These are phyloP conservation scores for Phytophthora hibernalis DNA, from an alignment of 352 stramenopile species.

Conservation along the genomic window DNA sequence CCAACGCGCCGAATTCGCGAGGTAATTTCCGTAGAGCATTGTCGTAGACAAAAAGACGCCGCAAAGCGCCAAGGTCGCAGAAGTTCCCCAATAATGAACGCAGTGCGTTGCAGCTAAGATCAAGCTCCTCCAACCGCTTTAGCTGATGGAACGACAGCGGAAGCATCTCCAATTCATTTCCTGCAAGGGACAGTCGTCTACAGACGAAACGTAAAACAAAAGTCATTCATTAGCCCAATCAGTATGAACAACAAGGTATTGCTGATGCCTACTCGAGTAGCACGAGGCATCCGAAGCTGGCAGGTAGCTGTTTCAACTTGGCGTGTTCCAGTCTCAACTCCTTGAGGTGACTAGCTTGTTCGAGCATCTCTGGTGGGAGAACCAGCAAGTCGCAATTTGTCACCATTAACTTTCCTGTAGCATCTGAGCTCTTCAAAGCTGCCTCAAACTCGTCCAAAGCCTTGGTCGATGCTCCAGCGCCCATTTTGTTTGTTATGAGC, in stretches of 20 bases:
- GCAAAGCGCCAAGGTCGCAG: conserved; percentile 47
- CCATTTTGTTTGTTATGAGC: conserved; percentile 24
- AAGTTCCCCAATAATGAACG: conserved; percentile 60
- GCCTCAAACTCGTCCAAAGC: conserved; percentile 49
- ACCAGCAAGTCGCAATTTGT: conserved; percentile 43
- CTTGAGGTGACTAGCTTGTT: conserved; percentile 48
- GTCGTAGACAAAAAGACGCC: conserved; percentile 46
- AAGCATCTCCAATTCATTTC: conserved; percentile 61
- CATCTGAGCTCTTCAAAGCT: conserved; percentile 29
- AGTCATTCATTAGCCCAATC: not conserved
- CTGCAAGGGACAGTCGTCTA: conserved; percentile 57
- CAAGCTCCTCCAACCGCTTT: conserved; percentile 37
- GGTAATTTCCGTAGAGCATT: conserved; percentile 47
- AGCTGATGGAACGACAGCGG: conserved; percentile 66
- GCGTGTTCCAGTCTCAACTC: conserved; percentile 50
- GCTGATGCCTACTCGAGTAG: conserved; percentile 49
- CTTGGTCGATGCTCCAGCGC: conserved; percentile 44
- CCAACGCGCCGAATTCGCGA: conserved; percentile 51
- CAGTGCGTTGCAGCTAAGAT: conserved; percentile 57
- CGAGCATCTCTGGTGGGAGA: conserved; percentile 52
- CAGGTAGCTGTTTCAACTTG: conserved; percentile 42
- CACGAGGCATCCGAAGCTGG: conserved; percentile 61
- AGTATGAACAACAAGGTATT: not conserved
- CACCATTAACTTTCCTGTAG: conserved; percentile 36
- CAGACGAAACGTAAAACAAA: not conserved